A percentile compares a stretch with the other conserved stretches of the same genome.
Evolutionary conservation across 208 protist genomes (phyloP).

Genomic region (Trypanosoma brucei): DNA sequence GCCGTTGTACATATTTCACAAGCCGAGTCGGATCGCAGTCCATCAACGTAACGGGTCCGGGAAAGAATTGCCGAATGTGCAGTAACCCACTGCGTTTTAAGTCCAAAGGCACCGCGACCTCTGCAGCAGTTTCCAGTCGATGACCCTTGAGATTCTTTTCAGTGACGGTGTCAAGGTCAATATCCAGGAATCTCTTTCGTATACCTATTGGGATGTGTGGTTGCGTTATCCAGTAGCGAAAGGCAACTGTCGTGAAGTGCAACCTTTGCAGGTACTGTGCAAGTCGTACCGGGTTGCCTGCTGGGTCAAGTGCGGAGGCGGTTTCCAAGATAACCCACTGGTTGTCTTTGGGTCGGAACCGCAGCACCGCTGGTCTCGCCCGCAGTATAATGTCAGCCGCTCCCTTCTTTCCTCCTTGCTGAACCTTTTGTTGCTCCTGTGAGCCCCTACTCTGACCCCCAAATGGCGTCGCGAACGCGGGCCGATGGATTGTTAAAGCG

Average conservation of each 20-base stretch:
- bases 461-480: slow-evolving; percentile 70
- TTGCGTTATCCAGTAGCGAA: slow-evolving; percentile 77
- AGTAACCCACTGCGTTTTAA: slow-evolving; percentile 85
- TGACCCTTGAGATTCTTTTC: slow-evolving; percentile 46
- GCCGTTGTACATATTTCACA: slow-evolving; percentile 80
- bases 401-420: not conserved
- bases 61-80: slow-evolving; percentile 89
- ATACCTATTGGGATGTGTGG: slow-evolving; percentile 80
- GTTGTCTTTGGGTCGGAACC: slow-evolving; percentile 84
- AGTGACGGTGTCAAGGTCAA: slow-evolving; percentile 64
- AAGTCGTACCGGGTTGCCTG: slow-evolving; percentile 48
- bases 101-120: slow-evolving; percentile 68
- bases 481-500: slow-evolving; percentile 77
- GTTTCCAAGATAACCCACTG: slow-evolving; percentile 87
- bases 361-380: slow-evolving; percentile 63
- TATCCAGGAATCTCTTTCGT: slow-evolving; percentile 79
- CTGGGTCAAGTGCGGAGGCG: slow-evolving; percentile 65
- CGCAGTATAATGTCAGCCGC: slow-evolving; percentile 34
- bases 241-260: slow-evolving; percentile 74
- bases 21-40: slow-evolving; percentile 81
- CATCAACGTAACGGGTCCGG: slow-evolving; percentile 73
- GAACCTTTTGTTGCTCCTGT: not conserved
- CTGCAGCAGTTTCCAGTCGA: slow-evolving; percentile 40
- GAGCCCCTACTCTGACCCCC: not conserved
- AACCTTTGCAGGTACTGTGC: slow-evolving; percentile 58